Percentiles rank a stretch among this genome's conserved stretches.
These are phyloP conservation scores for Musa itinerans DNA, from an alignment of 176 grass and related monocot genomes.

Conservation along the genomic window DNA sequence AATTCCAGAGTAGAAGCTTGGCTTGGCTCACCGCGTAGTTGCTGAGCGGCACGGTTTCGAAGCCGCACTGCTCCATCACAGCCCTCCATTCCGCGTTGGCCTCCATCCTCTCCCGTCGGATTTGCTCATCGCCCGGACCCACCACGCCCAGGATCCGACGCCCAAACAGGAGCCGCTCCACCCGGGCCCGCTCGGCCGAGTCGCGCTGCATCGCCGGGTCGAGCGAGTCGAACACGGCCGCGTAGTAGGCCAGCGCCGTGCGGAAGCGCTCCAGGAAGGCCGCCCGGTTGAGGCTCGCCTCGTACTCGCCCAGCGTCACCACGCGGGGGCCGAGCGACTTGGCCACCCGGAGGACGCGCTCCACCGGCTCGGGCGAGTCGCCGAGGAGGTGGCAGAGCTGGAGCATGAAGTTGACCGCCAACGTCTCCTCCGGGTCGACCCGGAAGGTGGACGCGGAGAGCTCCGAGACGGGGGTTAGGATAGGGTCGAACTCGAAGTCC, in stretches of 20 bases:
- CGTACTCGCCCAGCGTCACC: constrained; percentile 80
- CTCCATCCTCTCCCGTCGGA: constrained; percentile 64
- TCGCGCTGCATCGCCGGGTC: constrained; percentile 70
- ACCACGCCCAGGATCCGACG: constrained; percentile 51
- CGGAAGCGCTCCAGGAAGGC: constrained; percentile 56
- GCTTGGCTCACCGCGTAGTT: constrained; percentile 95
- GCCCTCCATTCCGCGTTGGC: constrained; percentile 51
- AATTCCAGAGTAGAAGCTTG: constrained; percentile 89
- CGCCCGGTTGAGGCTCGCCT: constrained; percentile 55
- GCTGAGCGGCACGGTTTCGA: constrained; percentile 53
- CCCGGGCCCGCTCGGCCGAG: constrained; percentile 43
- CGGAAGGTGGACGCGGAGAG: constrained; percentile 53
- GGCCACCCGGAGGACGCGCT: constrained; percentile 41
- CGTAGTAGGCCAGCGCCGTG: constrained; percentile 70
- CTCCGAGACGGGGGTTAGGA: constrained; percentile 61
- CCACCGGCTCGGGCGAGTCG: constrained; percentile 53
- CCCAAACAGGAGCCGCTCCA: constrained; percentile 76
- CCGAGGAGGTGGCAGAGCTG: constrained; percentile 68
- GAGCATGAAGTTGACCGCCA: constrained; percentile 97
- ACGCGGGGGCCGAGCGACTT: constrained; percentile 64
- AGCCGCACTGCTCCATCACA: constrained; percentile 59
- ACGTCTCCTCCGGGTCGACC: constrained; percentile 52
- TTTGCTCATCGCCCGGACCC: constrained; percentile 36
- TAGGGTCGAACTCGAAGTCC: constrained; percentile 82
- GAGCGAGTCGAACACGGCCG: constrained; percentile 65